Base-by-base conservation (phyloP, 148 eudicot genomes). In the Vaccinium corymbosum region DNA sequence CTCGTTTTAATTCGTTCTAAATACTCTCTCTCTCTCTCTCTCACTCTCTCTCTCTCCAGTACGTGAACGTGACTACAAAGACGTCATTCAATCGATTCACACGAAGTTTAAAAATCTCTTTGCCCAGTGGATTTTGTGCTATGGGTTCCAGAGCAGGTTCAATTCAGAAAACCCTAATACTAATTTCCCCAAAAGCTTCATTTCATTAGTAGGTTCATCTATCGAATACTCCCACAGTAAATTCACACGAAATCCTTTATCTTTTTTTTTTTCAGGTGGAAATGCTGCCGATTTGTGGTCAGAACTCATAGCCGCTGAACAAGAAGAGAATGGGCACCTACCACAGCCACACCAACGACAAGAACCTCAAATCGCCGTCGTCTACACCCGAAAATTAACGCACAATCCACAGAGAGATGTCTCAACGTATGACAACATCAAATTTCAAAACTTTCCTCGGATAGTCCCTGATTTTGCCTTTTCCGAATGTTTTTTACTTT, bases 261-360 rank as follows among this genome's bases (percentile, higher is more conserved):
- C 15, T 50, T 16, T 15, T 25, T 16, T 15, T 25, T 8, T 59
- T 79, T 51, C 72, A 66, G 84, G 83, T 75, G 82, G 79, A 77
- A 84, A 68, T 32, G 78, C 85, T 27, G 87, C 78, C 38, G 92
- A 89, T 87, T 81, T 93, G 13, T 91, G 95, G 95, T 83, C 91
- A n/a, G 89, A 90, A 81, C 83, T 93, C 75, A 78, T 88, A 35
- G 88, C 90, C 32, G 84, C 84, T 4, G 90, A 87, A 81, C 87
- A 87, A 74, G 87, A 88, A 35, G 79, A 76, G 42, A 80, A 87
- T 74, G 56, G 71, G 22, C 64, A 35, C 46, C 86, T 13, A 35
- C 38, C 84, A 2, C 42, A 50, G 13, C 52, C 66, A 7, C 50
- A 56, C 22, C 83, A 75, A 55, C 83, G 27, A 27, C 83, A 79